Evolutionary conservation across 1,139 yeast species (phyloP).

Genomic region (Fermentozyma sake): DNA sequence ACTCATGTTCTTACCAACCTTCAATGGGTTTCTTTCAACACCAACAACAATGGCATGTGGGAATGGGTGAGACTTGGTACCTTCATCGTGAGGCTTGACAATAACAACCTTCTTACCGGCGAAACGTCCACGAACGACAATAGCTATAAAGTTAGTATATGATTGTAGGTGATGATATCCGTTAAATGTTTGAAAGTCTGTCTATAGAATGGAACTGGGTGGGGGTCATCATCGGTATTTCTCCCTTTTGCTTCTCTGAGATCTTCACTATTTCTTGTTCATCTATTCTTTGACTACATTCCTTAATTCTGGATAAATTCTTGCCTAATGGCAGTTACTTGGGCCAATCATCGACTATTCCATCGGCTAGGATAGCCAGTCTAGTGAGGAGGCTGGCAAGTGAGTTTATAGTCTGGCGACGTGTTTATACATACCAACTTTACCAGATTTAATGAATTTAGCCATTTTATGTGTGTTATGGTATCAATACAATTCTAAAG

Average conservation of each 20-base stretch:
- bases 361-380: no score
- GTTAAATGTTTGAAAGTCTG: no score
- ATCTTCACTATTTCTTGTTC: no score
- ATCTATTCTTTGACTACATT: no score
- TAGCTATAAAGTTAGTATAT: conserved; percentile 61
- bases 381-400: no score
- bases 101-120: conserved; percentile 99
- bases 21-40: conserved; percentile 97
- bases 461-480: conserved; percentile 56
- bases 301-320: no score
- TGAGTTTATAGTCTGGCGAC: no score
- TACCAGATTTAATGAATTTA: conserved; percentile 98
- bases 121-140: conserved; percentile 99
- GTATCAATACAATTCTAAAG: conserved; percentile 8
- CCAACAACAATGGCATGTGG: conserved; percentile 99
- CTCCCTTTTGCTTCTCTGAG: no score
- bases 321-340: no score
- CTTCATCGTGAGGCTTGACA: conserved; percentile 98
- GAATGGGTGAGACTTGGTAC: conserved; percentile 98
- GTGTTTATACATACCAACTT: conserved; percentile 79
- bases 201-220: no score
- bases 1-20: conserved; percentile 93
- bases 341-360: no score
- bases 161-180: neutral
- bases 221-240: no score